Evolutionary conservation across 2,329 filamentous ascomycete genomes (phyloP).

Genomic region (Elsinoe necatrix): DNA sequence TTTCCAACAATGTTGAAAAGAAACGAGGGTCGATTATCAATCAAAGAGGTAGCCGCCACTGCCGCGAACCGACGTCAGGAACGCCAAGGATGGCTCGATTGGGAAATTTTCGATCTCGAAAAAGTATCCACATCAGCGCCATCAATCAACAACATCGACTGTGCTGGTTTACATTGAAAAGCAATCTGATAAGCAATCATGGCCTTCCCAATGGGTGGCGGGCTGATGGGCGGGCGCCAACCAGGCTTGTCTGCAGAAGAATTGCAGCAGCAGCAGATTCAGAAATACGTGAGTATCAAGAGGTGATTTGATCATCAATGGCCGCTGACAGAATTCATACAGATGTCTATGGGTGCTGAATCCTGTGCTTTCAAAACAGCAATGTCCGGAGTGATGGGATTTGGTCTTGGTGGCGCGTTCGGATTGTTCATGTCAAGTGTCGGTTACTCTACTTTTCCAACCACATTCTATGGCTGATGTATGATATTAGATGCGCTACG

Average conservation of each 20-base stretch:
- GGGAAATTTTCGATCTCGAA: conserved; percentile 4
- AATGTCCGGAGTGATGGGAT: conserved; percentile 87
- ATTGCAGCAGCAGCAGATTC: conserved; percentile 40
- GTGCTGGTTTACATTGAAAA: neutral
- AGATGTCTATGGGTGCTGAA: conserved; percentile 83
- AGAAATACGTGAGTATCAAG: conserved; percentile 34
- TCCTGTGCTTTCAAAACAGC: conserved; percentile 82
- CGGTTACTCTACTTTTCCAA: conserved; percentile 33
- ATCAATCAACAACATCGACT: neutral
- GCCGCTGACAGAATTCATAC: conserved; percentile 45
- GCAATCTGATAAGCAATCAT: conserved; percentile 17
- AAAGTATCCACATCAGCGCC: neutral
- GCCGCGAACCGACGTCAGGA: conserved; percentile 6
- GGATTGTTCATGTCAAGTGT: conserved; percentile 97
- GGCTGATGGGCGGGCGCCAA: conserved; percentile 15
- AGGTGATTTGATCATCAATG: neutral
- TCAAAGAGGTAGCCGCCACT: conserved; percentile 8
- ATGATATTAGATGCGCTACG: conserved; percentile 78
- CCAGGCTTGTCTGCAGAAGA: conserved; percentile 26
- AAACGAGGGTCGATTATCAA: conserved; percentile 10
- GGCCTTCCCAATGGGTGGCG: conserved; percentile 22
- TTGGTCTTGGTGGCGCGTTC: conserved; percentile 86
- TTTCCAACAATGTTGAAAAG: neutral
- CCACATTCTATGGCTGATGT: neutral
- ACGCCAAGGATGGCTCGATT: neutral